Evolutionary conservation across 306 rosid genomes (phyloP).

Genomic region (Quercus suber): DNA sequence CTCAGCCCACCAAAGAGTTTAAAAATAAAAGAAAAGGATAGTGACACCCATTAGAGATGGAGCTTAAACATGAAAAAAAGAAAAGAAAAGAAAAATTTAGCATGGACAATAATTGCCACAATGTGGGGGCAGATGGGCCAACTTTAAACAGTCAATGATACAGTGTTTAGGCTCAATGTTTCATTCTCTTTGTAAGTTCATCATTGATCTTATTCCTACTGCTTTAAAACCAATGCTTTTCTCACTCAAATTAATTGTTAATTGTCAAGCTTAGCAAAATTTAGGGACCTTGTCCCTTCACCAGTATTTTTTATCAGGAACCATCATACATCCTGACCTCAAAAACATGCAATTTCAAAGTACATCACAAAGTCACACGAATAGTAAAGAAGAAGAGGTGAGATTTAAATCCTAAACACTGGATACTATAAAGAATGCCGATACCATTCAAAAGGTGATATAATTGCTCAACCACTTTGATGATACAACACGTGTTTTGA

Average conservation of each 20-base stretch:
- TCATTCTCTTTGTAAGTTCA: neutral
- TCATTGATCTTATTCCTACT: neutral
- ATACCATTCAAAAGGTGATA: neutral
- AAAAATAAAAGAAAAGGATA: neutral
- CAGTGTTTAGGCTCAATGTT: neutral
- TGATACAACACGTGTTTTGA: neutral
- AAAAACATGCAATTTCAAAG: neutral
- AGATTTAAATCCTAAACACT: too few species aligned
- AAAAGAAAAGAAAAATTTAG: neutral
- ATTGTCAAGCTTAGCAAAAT: neutral
- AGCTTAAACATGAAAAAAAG: neutral
- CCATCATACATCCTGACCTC: too few species aligned
- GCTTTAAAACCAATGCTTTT: neutral
- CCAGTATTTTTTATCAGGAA: too few species aligned
- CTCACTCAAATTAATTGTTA: neutral
- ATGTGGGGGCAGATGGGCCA: slow-evolving; percentile 21
- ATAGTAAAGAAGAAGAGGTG: neutral
- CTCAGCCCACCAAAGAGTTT: neutral
- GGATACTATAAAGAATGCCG: too few species aligned
- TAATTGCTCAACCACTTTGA: neutral
- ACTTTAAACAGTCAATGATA: neutral
- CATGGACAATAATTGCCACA: slow-evolving; percentile 16
- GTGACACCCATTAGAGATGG: neutral
- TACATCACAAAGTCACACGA: neutral
- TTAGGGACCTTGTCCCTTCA: neutral